Evolutionary conservation across 78 protist genomes (phyloP), one percentile per base, ranked within the genome.

Genomic region (Bodo saltans): DNA sequence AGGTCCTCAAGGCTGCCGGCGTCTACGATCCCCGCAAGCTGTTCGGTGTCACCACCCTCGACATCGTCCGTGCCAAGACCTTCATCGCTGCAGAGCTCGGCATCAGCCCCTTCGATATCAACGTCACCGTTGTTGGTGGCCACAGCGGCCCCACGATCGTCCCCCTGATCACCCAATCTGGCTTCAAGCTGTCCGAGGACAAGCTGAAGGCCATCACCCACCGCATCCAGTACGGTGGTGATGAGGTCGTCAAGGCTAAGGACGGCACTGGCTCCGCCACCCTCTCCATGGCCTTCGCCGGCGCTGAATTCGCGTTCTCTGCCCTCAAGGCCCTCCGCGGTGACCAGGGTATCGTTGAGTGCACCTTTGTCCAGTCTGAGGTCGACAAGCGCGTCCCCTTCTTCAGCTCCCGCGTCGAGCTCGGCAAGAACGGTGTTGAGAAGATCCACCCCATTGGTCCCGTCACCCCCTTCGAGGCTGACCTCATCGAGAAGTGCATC

Each of bases 241-340:
- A 88, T n/a, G 94, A 89, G 80, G 95, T 92, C 41, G 95, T 92
- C 40, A 37, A 88, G 83, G 94, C 94, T 83, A 91, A 91, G 87
- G 92, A 86, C 0, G 92, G 90, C 29, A 76, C 84, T 42, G 96
- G 96, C 30, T 89, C 93, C 35, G 96, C 96, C 70, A 93, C 96
- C 41, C 91, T 93, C 74, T 93, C n/a, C n/a, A n/a, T n/a, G n/a
- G n/a, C n/a, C n/a, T n/a, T n/a, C n/a, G n/a, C n/a, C n/a, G n/a
- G n/a, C n/a, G n/a, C n/a, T n/a, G n/a, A n/a, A n/a, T n/a, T n/a
- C n/a, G n/a, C n/a, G n/a, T n/a, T n/a, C n/a, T n/a, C n/a, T n/a
- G n/a, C n/a, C n/a, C n/a, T n/a, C n/a, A n/a, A n/a, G n/a, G n/a
- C n/a, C n/a, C n/a, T n/a, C n/a, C n/a, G n/a, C n/a, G n/a, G n/a